These are phyloP conservation scores for Clathrospora elynae DNA, from an alignment of 2,329 filamentous ascomycete genomes.

Conservation along the genomic window DNA sequence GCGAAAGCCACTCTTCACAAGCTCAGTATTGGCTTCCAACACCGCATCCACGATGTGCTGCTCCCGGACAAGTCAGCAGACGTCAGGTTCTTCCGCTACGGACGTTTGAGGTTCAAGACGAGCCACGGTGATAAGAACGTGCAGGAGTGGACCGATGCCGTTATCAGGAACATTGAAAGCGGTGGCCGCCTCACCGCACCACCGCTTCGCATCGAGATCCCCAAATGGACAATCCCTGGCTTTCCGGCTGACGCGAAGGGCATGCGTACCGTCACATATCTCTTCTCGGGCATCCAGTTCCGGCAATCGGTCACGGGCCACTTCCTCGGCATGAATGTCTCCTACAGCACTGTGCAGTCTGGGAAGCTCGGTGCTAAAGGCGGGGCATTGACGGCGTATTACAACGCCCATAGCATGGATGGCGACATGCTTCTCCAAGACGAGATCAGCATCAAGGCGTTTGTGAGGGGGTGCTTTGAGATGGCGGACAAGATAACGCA, in stretches of 20 bases:
- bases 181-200: conserved; percentile 39
- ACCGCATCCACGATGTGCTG: conserved; percentile 35
- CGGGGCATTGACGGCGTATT: conserved; percentile 26
- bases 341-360: conserved; percentile 32
- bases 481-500: conserved; percentile 30
- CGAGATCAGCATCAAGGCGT: conserved; percentile 17
- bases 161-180: conserved; percentile 34
- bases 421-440: conserved; percentile 10
- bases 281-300: conserved; percentile 40
- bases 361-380: conserved; percentile 37
- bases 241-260: conserved; percentile 14
- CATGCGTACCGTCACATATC: conserved; percentile 25
- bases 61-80: conserved; percentile 39
- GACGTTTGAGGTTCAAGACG: conserved; percentile 21
- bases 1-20: conserved; percentile 24
- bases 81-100: conserved; percentile 31
- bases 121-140: conserved; percentile 21
- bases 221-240: conserved; percentile 36
- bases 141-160: conserved; percentile 20
- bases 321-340: conserved; percentile 15
- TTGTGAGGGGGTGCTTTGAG: conserved; percentile 25
- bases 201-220: conserved; percentile 32
- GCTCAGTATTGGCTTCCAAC: conserved; percentile 28
- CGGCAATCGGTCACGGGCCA: conserved; percentile 29
- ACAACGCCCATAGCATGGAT: not conserved